These are phyloP conservation scores for Dendrobium huoshanense DNA, from an alignment of 106 monocot genomes.

Conservation along the genomic window DNA sequence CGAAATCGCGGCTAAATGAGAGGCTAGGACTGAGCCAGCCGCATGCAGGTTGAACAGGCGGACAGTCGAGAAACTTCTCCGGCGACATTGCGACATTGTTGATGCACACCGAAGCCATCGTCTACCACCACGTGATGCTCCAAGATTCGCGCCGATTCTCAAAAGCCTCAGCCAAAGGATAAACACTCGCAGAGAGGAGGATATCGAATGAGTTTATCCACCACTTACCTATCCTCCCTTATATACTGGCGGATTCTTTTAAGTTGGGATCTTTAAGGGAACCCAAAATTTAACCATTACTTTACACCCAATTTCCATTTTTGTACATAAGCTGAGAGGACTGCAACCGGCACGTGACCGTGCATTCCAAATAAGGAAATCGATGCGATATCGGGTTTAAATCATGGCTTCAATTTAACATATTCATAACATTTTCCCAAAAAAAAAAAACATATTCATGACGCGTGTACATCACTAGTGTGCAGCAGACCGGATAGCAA, in stretches of 20 bases:
- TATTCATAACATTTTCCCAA: no score
- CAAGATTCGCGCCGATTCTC: background rate
- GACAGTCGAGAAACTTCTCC: conserved; percentile 1
- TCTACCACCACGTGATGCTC: background rate
- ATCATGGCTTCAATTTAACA: background rate
- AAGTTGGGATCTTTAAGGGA: background rate
- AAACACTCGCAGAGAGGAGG: background rate
- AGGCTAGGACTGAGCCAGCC: conserved; percentile 2
- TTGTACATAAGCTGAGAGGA: background rate
- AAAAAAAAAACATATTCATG: background rate
- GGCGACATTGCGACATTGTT: conserved; percentile 5
- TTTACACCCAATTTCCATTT: conserved; percentile 1
- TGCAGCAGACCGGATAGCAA: background rate
- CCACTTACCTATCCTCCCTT: background rate
- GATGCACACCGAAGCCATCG: conserved; percentile 2
- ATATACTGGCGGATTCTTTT: background rate
- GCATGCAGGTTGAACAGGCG: background rate
- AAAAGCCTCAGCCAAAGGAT: no score
- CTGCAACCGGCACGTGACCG: background rate
- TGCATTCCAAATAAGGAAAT: conserved; percentile 1
- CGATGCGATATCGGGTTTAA: background rate
- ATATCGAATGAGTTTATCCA: background rate
- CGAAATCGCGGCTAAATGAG: conserved; percentile 6
- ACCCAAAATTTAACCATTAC: background rate
- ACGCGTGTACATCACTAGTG: background rate